Percentiles rank a stretch among this genome's conserved stretches.
Evolutionary conservation across 2,329 filamentous ascomycete genomes (phyloP).

Genomic region (Raffaelea albimanens): DNA sequence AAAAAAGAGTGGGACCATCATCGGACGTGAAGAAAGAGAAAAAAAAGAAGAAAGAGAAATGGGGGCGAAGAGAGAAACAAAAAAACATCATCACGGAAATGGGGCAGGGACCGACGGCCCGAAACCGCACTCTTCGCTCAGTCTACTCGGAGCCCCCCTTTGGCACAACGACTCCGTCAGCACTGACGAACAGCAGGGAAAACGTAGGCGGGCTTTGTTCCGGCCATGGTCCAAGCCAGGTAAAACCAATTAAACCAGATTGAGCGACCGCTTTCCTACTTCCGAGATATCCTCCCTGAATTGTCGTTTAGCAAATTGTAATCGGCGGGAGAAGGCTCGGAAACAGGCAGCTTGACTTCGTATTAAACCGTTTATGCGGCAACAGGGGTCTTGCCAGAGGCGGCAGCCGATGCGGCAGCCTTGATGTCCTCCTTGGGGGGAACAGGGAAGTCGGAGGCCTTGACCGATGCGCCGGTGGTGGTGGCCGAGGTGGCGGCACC

Average conservation of each 20-base stretch:
- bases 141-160: too few species aligned
- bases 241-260: too few species aligned
- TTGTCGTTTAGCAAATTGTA: too few species aligned
- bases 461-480: background rate
- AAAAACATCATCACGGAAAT: too few species aligned
- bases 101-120: too few species aligned
- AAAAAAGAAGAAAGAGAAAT: background rate
- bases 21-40: background rate
- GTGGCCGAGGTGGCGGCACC: constrained; percentile 14
- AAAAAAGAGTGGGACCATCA: background rate
- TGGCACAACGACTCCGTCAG: too few species aligned
- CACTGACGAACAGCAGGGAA: background rate
- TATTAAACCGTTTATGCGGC: constrained; percentile 9
- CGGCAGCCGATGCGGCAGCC: constrained; percentile 25
- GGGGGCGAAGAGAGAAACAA: background rate
- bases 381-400: constrained; percentile 14
- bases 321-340: too few species aligned
- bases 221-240: background rate
- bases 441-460: background rate
- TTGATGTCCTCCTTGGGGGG: constrained; percentile 36
- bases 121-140: too few species aligned
- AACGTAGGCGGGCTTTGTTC: background rate
- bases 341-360: constrained; percentile 1
- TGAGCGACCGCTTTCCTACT: too few species aligned
- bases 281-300: too few species aligned